Evolutionary conservation across 1,284 basidiomycete genomes (phyloP).

Genomic region (Ganoderma meredithae): DNA sequence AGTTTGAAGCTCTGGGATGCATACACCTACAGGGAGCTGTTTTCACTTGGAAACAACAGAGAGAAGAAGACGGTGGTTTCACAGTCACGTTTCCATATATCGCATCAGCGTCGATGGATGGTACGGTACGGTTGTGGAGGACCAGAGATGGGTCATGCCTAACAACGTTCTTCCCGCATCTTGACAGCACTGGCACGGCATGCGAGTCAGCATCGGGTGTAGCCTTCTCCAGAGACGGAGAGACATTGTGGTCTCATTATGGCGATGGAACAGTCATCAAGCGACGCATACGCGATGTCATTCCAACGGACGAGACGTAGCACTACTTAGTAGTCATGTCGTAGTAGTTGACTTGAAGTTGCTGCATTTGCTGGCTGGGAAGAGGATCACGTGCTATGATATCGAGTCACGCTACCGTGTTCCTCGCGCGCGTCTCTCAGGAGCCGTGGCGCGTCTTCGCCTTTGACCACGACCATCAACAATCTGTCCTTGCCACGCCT

Average conservation of each 20-base stretch:
- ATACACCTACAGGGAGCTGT: conserved; percentile 23
- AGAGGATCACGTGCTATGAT: background rate
- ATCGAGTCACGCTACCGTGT: background rate
- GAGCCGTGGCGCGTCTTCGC: background rate
- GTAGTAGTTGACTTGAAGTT: no score
- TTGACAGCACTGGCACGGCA: no score
- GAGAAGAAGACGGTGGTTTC: conserved; percentile 14
- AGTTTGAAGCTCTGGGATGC: conserved; percentile 28
- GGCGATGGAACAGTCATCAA: background rate
- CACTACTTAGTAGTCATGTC: no score
- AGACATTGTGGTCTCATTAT: background rate
- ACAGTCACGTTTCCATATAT: conserved; percentile 28
- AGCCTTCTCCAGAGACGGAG: background rate
- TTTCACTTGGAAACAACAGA: conserved; percentile 28
- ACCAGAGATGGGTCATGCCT: background rate
- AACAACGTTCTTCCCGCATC: no score
- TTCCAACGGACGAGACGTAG: no score
- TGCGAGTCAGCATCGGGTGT: no score
- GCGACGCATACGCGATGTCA: background rate
- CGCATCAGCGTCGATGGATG: background rate
- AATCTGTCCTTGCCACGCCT: background rate
- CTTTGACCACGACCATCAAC: background rate
- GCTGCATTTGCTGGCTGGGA: no score
- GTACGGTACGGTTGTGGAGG: background rate
- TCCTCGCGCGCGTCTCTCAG: background rate